Conservation (phyloP, 176 grass and related monocot genomes). For the Eragrostis curvula region DNA sequence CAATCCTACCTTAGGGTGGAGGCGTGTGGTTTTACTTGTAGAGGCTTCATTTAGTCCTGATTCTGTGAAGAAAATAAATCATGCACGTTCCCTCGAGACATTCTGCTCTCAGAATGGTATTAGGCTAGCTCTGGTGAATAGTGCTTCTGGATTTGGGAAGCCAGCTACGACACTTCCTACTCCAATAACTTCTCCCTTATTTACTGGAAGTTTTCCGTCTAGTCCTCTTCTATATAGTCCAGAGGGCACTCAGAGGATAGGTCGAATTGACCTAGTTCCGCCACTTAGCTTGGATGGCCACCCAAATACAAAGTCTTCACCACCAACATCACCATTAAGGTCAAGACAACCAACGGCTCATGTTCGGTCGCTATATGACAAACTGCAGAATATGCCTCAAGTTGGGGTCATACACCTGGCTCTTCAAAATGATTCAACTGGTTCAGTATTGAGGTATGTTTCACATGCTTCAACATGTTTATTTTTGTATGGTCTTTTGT, state of each 20-base stretch:
- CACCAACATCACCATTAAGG: conserved; percentile 75
- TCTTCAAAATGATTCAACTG: conserved; percentile 93
- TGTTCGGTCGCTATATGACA: conserved; percentile 75
- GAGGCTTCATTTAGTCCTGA: conserved; percentile 83
- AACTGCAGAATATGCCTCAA: conserved; percentile 97
- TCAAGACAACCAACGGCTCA: conserved; percentile 73
- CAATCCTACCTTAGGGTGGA: conserved; percentile 93
- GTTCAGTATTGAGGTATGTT: conserved; percentile 91
- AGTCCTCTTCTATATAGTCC: conserved; percentile 96
- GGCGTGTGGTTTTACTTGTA: conserved; percentile 89
- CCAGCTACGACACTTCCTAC: conserved; percentile 67
- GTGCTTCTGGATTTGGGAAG: conserved; percentile 72
- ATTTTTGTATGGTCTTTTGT: conserved; percentile 27
- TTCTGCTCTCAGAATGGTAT: conserved; percentile 86
- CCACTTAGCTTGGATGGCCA: conserved; percentile 94
- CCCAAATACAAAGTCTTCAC: conserved; percentile 56
- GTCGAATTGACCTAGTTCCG: conserved; percentile 84
- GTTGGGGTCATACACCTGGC: conserved; percentile 93
- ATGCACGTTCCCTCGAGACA: conserved; percentile 79
- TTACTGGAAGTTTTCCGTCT: conserved; percentile 98
- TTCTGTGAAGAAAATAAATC: conserved; percentile 72
- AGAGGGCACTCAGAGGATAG: conserved; percentile 76
- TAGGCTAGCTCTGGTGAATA: conserved; percentile 74
- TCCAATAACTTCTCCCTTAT: conserved; percentile 88
- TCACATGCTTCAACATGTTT: not conserved